These are phyloP conservation scores for Ambrosiella cleistominuta DNA, from an alignment of 2,329 filamentous ascomycete species.

Conservation along the genomic window DNA sequence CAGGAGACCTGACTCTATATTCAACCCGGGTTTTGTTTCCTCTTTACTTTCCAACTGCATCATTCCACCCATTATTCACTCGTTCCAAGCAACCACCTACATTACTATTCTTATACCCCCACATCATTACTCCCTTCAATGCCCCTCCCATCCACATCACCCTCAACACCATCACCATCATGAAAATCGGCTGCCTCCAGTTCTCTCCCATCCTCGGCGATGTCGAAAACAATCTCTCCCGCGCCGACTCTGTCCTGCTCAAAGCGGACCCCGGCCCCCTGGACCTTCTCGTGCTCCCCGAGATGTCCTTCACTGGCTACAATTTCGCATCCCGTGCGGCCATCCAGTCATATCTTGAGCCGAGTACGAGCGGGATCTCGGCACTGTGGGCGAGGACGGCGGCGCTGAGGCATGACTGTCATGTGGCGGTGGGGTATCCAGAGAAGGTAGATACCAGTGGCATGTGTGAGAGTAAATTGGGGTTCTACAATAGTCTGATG, in stretches of 20 bases:
- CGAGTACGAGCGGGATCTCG: constrained; percentile 44
- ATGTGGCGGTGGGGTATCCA: constrained; percentile 56
- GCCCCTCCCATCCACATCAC: not conserved
- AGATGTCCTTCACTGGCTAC: constrained; percentile 63
- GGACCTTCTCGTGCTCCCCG: constrained; percentile 57
- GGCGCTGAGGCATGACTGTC: constrained; percentile 48
- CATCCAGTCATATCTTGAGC: constrained; percentile 53
- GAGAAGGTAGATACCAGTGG: constrained; percentile 40
- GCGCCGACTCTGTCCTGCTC: constrained; percentile 48
- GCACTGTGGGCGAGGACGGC: constrained; percentile 53
- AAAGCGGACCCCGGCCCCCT: constrained; percentile 9
- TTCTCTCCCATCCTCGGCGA: constrained; percentile 56
- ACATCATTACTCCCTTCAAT: not conserved
- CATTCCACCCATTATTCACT: not conserved
- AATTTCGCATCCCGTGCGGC: constrained; percentile 55
- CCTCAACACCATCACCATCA: constrained; percentile 19
- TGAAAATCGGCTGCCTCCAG: constrained; percentile 54
- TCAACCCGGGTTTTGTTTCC: too few relatives aligned
- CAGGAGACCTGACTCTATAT: too few relatives aligned
- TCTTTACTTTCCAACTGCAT: too few relatives aligned
- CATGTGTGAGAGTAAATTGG: constrained; percentile 32
- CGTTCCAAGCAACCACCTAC: not conserved
- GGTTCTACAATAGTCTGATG: constrained; percentile 38
- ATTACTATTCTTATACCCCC: not conserved
- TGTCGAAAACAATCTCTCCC: constrained; percentile 50